Evolutionary conservation across 352 stramenopile genomes (phyloP).

Genomic region (Globisporangium cystogenes): DNA sequence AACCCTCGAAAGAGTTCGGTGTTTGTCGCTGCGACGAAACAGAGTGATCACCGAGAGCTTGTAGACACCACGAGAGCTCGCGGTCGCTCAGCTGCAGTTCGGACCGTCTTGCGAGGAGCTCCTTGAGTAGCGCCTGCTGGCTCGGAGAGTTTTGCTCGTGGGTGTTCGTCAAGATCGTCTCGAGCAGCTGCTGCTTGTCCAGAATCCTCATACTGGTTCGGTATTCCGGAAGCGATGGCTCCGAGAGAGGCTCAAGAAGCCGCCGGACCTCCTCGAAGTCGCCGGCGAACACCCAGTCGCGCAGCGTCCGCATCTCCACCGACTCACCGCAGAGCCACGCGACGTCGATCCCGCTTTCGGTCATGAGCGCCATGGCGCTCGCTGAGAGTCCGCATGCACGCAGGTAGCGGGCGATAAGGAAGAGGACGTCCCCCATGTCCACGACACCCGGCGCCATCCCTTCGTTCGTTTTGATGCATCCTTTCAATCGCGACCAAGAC

Average conservation of each 20-base stretch:
- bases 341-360: constrained; percentile 49
- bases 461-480: too few relatives aligned
- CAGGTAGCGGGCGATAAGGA: constrained; percentile 46
- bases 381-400: constrained; percentile 26
- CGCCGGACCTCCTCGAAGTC: constrained; percentile 29
- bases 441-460: background rate
- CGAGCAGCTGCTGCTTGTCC: constrained; percentile 33
- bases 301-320: constrained; percentile 37
- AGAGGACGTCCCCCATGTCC: constrained; percentile 30
- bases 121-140: constrained; percentile 9
- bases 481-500: too few relatives aligned
- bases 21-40: too few relatives aligned
- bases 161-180: constrained; percentile 15
- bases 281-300: constrained; percentile 46
- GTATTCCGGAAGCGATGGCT: constrained; percentile 15
- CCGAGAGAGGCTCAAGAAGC: constrained; percentile 32
- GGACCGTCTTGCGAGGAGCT: constrained; percentile 3
- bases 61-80: constrained; percentile 13
- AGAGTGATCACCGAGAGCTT: background rate
- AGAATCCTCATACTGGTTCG: constrained; percentile 13
- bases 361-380: constrained; percentile 38
- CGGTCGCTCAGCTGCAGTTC: constrained; percentile 3
- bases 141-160: background rate
- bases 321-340: constrained; percentile 50
- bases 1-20: background rate